Conservation (phyloP, 179 eudicot species). For the Nepenthes alata region DNA sequence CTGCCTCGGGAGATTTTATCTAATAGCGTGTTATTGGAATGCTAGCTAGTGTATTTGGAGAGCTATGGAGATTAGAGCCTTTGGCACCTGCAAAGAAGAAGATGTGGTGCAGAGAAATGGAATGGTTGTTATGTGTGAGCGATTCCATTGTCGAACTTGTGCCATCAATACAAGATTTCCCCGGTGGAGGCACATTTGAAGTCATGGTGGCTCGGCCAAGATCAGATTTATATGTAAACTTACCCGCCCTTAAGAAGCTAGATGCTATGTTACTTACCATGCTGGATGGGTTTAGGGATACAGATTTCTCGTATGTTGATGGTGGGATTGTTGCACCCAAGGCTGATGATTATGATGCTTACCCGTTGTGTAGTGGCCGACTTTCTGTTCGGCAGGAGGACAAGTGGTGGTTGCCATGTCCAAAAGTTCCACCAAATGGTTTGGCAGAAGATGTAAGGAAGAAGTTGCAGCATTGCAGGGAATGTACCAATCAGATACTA, state of each 20-base stretch:
- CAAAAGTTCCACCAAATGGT: constrained; percentile 64
- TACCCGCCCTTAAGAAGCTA: constrained; percentile 88
- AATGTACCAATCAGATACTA: constrained; percentile 76
- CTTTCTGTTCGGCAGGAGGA: constrained; percentile 92
- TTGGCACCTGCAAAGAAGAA: constrained; percentile 50
- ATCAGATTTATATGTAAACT: constrained; percentile 64
- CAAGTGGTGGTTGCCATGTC: constrained; percentile 96
- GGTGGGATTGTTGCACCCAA: constrained; percentile 36
- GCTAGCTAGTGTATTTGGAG: constrained; percentile 85
- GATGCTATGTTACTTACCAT: constrained; percentile 50
- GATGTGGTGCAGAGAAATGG: constrained; percentile 95
- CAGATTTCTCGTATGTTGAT: constrained; percentile 9
- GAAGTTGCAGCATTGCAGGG: constrained; percentile 70
- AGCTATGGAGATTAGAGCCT: constrained; percentile 87
- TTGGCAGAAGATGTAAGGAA: constrained; percentile 71
- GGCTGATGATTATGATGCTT: constrained; percentile 27
- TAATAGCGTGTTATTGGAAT: not conserved
- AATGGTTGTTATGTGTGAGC: constrained; percentile 76
- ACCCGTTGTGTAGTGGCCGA: constrained; percentile 33
- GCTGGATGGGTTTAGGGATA: constrained; percentile 11
- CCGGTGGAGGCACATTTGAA: constrained; percentile 71
- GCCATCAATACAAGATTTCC: constrained; percentile 68
- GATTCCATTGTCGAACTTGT: constrained; percentile 88
- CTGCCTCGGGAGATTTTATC: not conserved
- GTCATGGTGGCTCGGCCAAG: constrained; percentile 79